These are phyloP conservation scores for Lunasporangiospora selenospora DNA, from an alignment of 192 early-diverging fungal genomes.

Conservation along the genomic window DNA sequence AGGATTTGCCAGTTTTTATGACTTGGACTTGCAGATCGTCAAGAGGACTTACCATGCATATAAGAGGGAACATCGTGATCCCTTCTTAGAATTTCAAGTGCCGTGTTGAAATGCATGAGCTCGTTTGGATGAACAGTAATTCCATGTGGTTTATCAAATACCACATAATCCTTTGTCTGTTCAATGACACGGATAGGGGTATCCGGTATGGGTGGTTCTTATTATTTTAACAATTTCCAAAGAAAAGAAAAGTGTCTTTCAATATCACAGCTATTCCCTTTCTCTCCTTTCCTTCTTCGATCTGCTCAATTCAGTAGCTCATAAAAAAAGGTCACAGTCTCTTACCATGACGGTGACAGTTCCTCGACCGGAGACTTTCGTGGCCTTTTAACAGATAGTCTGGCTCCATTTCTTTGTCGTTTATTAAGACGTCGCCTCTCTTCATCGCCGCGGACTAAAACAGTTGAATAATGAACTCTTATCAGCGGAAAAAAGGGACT, in stretches of 20 bases:
- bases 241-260: not conserved
- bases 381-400: constrained; percentile 36
- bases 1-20: too few relatives aligned
- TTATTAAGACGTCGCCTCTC: constrained; percentile 38
- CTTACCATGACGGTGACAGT: constrained; percentile 42
- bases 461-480: too few relatives aligned
- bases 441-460: constrained; percentile 30
- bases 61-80: constrained; percentile 39
- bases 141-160: constrained; percentile 40
- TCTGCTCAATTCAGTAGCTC: too few relatives aligned
- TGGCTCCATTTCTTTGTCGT: constrained; percentile 14
- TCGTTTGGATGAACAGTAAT: constrained; percentile 46
- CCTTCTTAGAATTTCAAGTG: constrained; percentile 34
- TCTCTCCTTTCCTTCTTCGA: too few relatives aligned
- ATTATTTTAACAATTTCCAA: too few relatives aligned
- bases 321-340: not conserved
- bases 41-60: constrained; percentile 44
- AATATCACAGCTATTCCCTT: too few relatives aligned
- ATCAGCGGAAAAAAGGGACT: too few relatives aligned
- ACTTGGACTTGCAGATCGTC: too few relatives aligned
- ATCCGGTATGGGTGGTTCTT: constrained; percentile 37
- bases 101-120: constrained; percentile 36
- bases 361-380: constrained; percentile 31
- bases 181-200: constrained; percentile 30
- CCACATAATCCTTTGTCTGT: constrained; percentile 30